Base-by-base conservation (phyloP, 108 stramenopile species). In the Nitzschia putrida region DNA sequence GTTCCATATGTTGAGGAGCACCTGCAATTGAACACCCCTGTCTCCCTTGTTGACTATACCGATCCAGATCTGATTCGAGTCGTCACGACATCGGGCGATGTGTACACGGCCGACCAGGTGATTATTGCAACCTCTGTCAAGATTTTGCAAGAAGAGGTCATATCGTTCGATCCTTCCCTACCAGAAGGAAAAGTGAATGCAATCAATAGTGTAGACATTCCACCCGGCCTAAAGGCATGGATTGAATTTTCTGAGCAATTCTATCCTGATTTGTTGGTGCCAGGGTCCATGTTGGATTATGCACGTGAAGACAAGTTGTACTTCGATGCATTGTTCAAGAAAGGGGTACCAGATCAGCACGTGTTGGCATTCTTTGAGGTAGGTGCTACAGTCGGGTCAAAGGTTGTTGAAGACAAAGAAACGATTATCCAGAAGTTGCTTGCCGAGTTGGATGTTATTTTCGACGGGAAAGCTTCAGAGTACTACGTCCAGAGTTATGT, bases 211-310 rank as follows among this genome's bases (percentile, higher is more conserved):
- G 12, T 51, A 26, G 23, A 61, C 4, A 26, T 68, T 18, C 43
- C n/a, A 9, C 6, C 26, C 13, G 68, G 68, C 3, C 8, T 75
- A 14, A 75, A 75, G 41, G 68, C 64, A 8, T 56, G 18, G 56
- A 39, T 79, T n/a, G 72, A 73, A 55, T 79, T 73, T 26, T 14
- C 24, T 11, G 66, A 79, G 23, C n/a, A 53, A 2, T 79, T 79
- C 42, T 79, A 73, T 55, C 45, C 25, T 18, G 60, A 55, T 22
- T 12, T 26, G 39, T 8, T 11, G 11, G 8, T n/a, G 9, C 8
- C 25, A 12, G 12, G 29, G 25, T 8, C 14, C 11, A 8, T 60
- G 10, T 8, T 40, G 59, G 63, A n/a, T 14, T 44, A 49, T 49
- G 47, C 39, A 34, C 9, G 44, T 9, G 7, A 11, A 8, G 58